phyloP scores from a whole-genome alignment of 1,284 basidiomycete genomes.

The Sporisorium iseilematis-ciliati region DNA sequence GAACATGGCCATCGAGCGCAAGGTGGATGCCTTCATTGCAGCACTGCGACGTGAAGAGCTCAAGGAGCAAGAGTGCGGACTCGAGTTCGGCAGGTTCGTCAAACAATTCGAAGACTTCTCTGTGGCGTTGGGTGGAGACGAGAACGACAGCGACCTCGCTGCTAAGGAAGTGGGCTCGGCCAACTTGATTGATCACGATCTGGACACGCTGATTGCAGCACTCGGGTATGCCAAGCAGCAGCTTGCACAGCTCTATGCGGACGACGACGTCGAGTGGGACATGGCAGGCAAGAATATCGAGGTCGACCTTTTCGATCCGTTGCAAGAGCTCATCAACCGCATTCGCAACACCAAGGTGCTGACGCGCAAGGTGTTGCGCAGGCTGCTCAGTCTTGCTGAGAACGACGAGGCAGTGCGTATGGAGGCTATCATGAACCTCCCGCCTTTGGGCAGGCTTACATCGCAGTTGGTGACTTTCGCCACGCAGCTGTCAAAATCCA shows the following conservation, averaged over 20 bases:
- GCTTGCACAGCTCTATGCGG: slow-evolving; percentile 51
- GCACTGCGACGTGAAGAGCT: slow-evolving; percentile 87
- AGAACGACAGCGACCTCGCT: slow-evolving; percentile 71
- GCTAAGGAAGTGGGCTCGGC: slow-evolving; percentile 66
- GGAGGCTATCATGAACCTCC: slow-evolving; percentile 59
- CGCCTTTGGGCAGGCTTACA: slow-evolving; percentile 55
- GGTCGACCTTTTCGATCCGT: slow-evolving; percentile 54
- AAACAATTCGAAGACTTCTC: slow-evolving; percentile 63
- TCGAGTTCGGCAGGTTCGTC: slow-evolving; percentile 78
- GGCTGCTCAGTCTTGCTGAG: slow-evolving; percentile 56
- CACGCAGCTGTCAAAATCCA: slow-evolving; percentile 38
- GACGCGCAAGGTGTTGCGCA: slow-evolving; percentile 62
- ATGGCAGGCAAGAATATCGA: slow-evolving; percentile 47
- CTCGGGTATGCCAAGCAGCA: slow-evolving; percentile 60
- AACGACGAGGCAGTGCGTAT: slow-evolving; percentile 63
- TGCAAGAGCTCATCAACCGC: slow-evolving; percentile 58
- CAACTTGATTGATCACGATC: slow-evolving; percentile 62
- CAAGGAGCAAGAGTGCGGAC: slow-evolving; percentile 89
- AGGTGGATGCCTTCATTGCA: slow-evolving; percentile 90
- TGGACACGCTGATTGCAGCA: slow-evolving; percentile 67
- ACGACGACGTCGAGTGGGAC: slow-evolving; percentile 58
- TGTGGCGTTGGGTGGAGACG: slow-evolving; percentile 73
- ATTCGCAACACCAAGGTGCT: slow-evolving; percentile 61
- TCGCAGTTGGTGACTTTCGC: slow-evolving; percentile 62
- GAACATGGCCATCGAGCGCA: slow-evolving; percentile 83